Evolutionary conservation across 108 stramenopile species (phyloP).

Genomic region (Nannochloropsis gaditana): DNA sequence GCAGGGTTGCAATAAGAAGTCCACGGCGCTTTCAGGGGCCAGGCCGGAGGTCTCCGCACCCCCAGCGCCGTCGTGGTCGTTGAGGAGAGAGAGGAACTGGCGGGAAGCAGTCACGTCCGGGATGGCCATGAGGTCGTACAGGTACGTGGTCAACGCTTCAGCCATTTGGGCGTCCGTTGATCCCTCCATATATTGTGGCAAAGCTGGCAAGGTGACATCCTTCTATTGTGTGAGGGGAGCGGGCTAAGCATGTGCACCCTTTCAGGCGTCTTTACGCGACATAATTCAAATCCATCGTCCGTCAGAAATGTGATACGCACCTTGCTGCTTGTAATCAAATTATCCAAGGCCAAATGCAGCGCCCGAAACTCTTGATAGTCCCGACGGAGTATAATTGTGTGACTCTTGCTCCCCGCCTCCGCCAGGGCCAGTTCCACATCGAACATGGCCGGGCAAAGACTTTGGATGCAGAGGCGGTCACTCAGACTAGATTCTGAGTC

Average conservation of each 20-base stretch:
- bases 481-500: too few relatives aligned
- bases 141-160: background rate
- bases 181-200: background rate
- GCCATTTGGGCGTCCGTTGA: constrained; percentile 4
- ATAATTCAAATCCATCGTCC: too few relatives aligned
- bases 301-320: background rate
- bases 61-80: constrained; percentile 16
- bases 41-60: background rate
- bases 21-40: constrained; percentile 38
- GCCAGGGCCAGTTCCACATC: background rate
- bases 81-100: constrained; percentile 8
- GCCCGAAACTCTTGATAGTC: constrained; percentile 6
- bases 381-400: background rate
- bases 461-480: too few relatives aligned
- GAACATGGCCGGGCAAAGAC: background rate
- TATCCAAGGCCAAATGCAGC: constrained; percentile 7
- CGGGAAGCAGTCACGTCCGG: background rate
- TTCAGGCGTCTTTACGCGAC: too few relatives aligned
- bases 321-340: background rate
- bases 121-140: constrained; percentile 7
- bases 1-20: constrained; percentile 43
- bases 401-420: background rate
- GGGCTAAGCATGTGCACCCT: too few relatives aligned
- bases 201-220: background rate
- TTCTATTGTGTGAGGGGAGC: constrained; percentile 3